Evolutionary conservation across 176 grass and related monocot species (phyloP).

Genomic region (Triticum urartu): DNA sequence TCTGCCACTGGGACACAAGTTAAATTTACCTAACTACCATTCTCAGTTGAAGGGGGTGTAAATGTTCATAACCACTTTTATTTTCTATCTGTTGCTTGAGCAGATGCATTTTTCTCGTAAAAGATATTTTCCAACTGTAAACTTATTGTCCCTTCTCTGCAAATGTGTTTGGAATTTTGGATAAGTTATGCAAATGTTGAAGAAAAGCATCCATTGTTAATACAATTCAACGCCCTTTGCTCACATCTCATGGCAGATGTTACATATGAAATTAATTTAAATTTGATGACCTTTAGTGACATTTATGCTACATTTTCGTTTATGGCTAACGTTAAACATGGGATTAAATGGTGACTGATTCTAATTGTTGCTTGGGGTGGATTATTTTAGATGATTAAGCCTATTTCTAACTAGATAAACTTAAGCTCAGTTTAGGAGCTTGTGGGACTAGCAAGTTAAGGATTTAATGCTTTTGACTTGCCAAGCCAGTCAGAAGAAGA

Average conservation of each 20-base stretch:
- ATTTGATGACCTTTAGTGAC: not conserved
- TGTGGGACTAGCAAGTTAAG: not conserved
- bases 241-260: not conserved
- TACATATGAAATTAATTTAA: not conserved
- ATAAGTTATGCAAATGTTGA: not conserved
- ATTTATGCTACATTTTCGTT: not conserved
- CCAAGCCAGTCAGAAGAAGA: not conserved
- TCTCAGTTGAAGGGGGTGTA: not conserved
- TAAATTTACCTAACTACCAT: not conserved
- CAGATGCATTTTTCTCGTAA: not conserved
- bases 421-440: not conserved
- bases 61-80: not conserved
- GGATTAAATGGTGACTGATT: not conserved
- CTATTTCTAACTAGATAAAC: not conserved
- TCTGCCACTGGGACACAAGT: not conserved
- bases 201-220: not conserved
- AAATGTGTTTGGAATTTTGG: not conserved
- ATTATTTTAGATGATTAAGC: slow-evolving; percentile 5
- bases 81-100: not conserved
- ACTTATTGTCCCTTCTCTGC: not conserved
- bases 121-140: not conserved
- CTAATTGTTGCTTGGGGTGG: not conserved
- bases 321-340: slow-evolving; percentile 6
- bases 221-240: not conserved
- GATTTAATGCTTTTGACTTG: slow-evolving; percentile 24